Evolutionary conservation across 2,329 filamentous ascomycete genomes (phyloP).

Genomic region (Periglandula ipomoeae): DNA sequence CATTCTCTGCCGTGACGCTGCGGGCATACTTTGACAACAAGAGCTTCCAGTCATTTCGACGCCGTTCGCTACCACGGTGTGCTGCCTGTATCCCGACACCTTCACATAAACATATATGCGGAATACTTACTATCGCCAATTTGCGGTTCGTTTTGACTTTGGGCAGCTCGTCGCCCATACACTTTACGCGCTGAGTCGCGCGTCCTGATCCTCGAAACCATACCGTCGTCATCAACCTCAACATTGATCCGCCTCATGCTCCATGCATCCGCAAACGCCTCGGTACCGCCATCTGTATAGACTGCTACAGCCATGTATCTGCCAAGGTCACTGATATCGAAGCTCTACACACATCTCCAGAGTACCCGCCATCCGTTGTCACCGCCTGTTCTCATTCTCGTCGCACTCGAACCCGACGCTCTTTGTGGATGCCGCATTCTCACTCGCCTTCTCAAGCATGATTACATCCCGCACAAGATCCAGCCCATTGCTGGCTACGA

Average conservation of each 20-base stretch:
- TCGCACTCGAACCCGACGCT: constrained; percentile 88
- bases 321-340: constrained; percentile 77
- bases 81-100: not conserved
- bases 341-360: constrained; percentile 84
- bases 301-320: constrained; percentile 67
- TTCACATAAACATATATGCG: not conserved
- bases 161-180: not conserved
- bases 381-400: constrained; percentile 82
- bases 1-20: not conserved
- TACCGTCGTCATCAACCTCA: constrained; percentile 6
- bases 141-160: not conserved
- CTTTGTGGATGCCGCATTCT: constrained; percentile 93
- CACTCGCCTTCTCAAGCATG: constrained; percentile 85
- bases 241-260: constrained; percentile 10
- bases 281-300: constrained; percentile 20
- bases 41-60: not conserved
- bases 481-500: constrained; percentile 89
- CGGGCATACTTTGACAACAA: not conserved
- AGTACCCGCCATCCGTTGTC: constrained; percentile 81
- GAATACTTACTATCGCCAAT: not conserved
- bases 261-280: constrained; percentile 17
- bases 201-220: constrained; percentile 2
- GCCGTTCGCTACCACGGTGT: not conserved
- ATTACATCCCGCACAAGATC: constrained; percentile 97
- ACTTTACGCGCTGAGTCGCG: not conserved